A percentile compares a stretch with the other conserved stretches of the same genome.
Evolutionary conservation across 208 protist genomes (phyloP).

Genomic region (Crithidia sp.): DNA sequence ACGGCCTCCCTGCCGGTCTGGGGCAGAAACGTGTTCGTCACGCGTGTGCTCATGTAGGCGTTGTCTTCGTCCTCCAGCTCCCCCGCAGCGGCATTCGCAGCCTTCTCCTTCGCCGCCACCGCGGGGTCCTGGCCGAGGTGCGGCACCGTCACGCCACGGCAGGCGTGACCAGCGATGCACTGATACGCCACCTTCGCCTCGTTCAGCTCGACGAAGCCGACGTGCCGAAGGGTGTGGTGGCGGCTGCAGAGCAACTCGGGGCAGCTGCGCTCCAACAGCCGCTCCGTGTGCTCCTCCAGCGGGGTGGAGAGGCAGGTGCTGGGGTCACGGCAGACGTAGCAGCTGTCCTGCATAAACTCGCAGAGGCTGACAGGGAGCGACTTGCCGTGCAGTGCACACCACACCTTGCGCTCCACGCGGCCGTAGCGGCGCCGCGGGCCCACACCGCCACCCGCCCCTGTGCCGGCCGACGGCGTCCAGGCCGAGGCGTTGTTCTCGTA

Average conservation of each 20-base stretch:
- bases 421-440: slow-evolving; percentile 28
- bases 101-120: not conserved
- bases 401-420: slow-evolving; percentile 57
- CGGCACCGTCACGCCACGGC: slow-evolving; percentile 55
- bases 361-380: slow-evolving; percentile 52
- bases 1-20: slow-evolving; percentile 53
- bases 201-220: slow-evolving; percentile 76
- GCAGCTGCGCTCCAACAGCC: slow-evolving; percentile 50
- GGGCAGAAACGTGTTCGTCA: slow-evolving; percentile 32
- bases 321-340: slow-evolving; percentile 75
- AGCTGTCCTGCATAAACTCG: slow-evolving; percentile 74
- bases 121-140: slow-evolving; percentile 28
- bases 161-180: slow-evolving; percentile 70
- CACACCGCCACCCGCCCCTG: not conserved
- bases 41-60: slow-evolving; percentile 31
- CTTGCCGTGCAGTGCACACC: slow-evolving; percentile 88
- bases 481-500: slow-evolving; percentile 31
- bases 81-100: slow-evolving; percentile 5
- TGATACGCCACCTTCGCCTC: slow-evolving; percentile 69
- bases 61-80: slow-evolving; percentile 34
- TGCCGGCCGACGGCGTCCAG: slow-evolving; percentile 31
- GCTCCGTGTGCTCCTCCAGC: slow-evolving; percentile 60
- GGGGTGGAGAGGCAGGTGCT: slow-evolving; percentile 79
- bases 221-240: slow-evolving; percentile 75
- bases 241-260: slow-evolving; percentile 76